Evolutionary conservation across 2,329 filamentous ascomycete genomes (phyloP).

Genomic region (Exophiala phaeomuriformis): DNA sequence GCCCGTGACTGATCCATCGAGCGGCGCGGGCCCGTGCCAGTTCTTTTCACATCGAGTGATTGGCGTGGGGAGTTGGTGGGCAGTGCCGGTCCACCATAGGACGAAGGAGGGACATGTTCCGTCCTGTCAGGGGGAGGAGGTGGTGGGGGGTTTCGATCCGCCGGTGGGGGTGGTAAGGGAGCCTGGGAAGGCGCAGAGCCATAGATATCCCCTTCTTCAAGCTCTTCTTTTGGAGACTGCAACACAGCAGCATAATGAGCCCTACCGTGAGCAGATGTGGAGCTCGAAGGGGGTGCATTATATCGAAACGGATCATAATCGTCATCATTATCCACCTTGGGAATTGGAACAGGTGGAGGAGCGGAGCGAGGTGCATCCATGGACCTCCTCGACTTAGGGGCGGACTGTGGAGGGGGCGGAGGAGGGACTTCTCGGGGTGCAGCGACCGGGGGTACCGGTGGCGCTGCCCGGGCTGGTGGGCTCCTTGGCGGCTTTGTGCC

Average conservation of each 20-base stretch:
- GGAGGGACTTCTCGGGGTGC: conserved; percentile 54
- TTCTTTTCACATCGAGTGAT: conserved; percentile 59
- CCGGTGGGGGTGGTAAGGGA: conserved; percentile 33
- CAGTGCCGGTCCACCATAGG: conserved; percentile 35
- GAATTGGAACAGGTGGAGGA: conserved; percentile 55
- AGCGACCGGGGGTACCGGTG: conserved; percentile 50
- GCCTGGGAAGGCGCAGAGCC: conserved; percentile 35
- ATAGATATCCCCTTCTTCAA: conserved; percentile 43
- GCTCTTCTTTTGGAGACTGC: conserved; percentile 29
- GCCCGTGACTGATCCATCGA: conserved; percentile 72
- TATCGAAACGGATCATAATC: conserved; percentile 50
- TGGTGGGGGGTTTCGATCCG: conserved; percentile 29
- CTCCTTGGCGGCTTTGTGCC: conserved; percentile 43
- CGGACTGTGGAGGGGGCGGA: conserved; percentile 58
- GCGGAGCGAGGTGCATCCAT: conserved; percentile 63
- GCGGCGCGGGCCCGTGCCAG: conserved; percentile 43
- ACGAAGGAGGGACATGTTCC: conserved; percentile 43
- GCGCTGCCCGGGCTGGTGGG: conserved; percentile 36
- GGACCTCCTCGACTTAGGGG: conserved; percentile 54
- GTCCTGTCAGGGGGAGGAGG: conserved; percentile 44
- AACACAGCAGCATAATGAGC: conserved; percentile 23
- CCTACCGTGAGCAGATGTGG: conserved; percentile 28
- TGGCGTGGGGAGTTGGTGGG: conserved; percentile 45
- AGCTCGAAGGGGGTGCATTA: conserved; percentile 32
- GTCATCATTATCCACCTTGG: conserved; percentile 42